These are phyloP conservation scores for Cryphonectria parasitica DNA, from an alignment of 2,329 filamentous ascomycete species.

Conservation along the genomic window DNA sequence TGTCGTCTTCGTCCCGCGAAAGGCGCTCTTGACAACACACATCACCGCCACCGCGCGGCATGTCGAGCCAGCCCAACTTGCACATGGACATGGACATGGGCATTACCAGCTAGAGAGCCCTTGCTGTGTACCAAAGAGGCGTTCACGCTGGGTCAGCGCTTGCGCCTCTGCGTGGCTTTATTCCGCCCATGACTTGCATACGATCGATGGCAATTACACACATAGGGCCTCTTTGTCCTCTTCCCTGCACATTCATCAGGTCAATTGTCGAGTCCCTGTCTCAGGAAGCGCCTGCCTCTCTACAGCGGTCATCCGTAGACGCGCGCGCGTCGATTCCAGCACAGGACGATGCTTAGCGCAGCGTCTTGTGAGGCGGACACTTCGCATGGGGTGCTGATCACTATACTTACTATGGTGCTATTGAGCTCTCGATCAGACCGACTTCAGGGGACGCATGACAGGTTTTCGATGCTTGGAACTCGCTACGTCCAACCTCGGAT, in stretches of 20 bases:
- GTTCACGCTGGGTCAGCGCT: background rate
- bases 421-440: background rate
- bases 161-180: background rate
- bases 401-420: background rate
- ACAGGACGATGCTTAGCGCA: background rate
- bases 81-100: background rate
- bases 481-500: background rate
- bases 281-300: background rate
- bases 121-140: background rate
- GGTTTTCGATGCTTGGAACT: background rate
- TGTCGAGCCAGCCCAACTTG: constrained; percentile 5
- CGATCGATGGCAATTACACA: background rate
- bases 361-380: background rate
- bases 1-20: background rate
- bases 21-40: background rate
- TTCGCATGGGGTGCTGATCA: background rate
- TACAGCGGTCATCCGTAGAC: constrained; percentile 11
- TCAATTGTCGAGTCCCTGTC: constrained; percentile 1
- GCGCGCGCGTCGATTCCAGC: constrained; percentile 14
- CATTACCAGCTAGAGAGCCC: background rate
- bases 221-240: background rate
- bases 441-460: constrained; percentile 9
- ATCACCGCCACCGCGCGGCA: constrained; percentile 2
- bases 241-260: background rate
- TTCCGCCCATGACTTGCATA: constrained; percentile 6